Conservation (phyloP, 495 filamentous ascomycete species). For the Penicillium chermesinum region DNA sequence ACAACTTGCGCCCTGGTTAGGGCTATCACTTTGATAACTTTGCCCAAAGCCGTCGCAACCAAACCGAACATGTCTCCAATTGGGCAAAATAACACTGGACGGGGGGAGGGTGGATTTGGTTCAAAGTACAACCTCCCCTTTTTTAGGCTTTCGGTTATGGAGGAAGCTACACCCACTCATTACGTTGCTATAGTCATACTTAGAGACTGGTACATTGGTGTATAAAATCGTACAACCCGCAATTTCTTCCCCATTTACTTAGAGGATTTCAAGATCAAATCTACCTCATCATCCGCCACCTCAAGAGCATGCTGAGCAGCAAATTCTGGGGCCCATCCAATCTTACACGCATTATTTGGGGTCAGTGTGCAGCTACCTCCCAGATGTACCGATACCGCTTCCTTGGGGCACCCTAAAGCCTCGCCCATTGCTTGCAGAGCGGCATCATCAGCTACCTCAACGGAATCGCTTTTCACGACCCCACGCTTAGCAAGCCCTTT, state of each 20-base stretch:
- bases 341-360: not conserved
- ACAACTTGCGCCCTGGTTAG: conserved; percentile 4
- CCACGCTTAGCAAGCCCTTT: conserved; percentile 31
- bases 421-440: conserved; percentile 33
- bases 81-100: conserved; percentile 6
- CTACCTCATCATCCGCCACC: not conserved
- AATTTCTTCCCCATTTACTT: too few relatives aligned
- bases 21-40: conserved; percentile 4
- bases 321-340: not conserved
- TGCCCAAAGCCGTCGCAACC: conserved; percentile 7
- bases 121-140: too few relatives aligned
- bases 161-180: too few relatives aligned
- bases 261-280: not conserved
- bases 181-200: too few relatives aligned
- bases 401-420: conserved; percentile 25
- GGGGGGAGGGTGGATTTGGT: too few relatives aligned
- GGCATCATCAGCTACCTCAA: conserved; percentile 26
- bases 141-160: too few relatives aligned
- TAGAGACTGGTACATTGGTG: too few relatives aligned
- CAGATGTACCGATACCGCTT: conserved; percentile 30
- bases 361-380: conserved; percentile 28
- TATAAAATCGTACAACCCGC: too few relatives aligned
- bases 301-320: not conserved
- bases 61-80: conserved; percentile 3
- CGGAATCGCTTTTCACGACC: conserved; percentile 27